phyloP scores from a whole-genome alignment of 164 flowering plant species.

The Saururus chinensis region DNA sequence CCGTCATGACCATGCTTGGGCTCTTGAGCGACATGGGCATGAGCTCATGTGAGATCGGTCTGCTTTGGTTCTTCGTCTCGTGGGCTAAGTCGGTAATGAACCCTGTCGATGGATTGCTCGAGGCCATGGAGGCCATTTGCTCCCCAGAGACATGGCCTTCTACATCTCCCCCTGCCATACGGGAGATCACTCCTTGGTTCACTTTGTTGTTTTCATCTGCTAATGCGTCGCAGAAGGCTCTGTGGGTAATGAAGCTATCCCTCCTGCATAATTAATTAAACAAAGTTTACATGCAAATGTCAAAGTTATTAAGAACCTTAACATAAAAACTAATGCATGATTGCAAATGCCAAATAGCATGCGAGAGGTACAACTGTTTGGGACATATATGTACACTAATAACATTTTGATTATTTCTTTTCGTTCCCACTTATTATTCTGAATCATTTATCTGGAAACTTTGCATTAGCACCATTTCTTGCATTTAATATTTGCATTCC shows the following conservation, averaged over 20 bases:
- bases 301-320: background rate
- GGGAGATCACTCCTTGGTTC: constrained; percentile 16
- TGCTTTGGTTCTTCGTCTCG: constrained; percentile 39
- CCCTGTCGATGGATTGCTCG: constrained; percentile 3
- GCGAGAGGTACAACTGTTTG: background rate
- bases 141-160: constrained; percentile 24
- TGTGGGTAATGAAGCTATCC: constrained; percentile 53
- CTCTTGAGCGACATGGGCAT: constrained; percentile 45
- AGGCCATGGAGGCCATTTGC: constrained; percentile 17
- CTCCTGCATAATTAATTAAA: constrained; percentile 23
- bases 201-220: constrained; percentile 42
- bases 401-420: too few species aligned
- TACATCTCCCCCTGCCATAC: constrained; percentile 9
- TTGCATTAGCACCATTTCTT: too few species aligned
- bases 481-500: too few species aligned
- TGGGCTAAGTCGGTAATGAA: constrained; percentile 20
- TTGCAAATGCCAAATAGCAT: background rate
- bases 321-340: background rate
- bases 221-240: constrained; percentile 53
- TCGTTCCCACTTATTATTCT: too few species aligned
- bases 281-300: background rate
- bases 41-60: constrained; percentile 44
- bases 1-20: constrained; percentile 21
- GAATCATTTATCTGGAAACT: too few species aligned
- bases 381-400: background rate